Percentiles rank a stretch among this genome's conserved stretches.
Evolutionary conservation across 2,329 filamentous ascomycete species (phyloP).

Genomic region (Ceratocystis albifundus): DNA sequence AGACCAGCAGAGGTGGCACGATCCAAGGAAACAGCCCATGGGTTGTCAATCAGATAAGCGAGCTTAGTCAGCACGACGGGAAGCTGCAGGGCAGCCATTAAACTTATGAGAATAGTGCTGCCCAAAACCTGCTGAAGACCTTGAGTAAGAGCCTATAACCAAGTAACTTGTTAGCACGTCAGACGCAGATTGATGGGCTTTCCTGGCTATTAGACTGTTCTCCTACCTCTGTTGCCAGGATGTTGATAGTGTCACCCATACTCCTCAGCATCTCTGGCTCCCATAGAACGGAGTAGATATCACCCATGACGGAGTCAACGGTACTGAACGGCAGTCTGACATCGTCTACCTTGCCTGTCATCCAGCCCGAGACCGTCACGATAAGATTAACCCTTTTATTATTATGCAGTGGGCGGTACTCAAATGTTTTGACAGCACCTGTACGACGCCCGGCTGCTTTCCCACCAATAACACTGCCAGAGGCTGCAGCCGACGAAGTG

Average conservation of each 20-base stretch:
- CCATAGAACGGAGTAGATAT: slow-evolving; percentile 94
- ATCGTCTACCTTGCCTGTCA: slow-evolving; percentile 96
- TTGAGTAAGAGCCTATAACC: slow-evolving; percentile 70
- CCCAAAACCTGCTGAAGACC: slow-evolving; percentile 90
- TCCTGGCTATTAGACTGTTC: slow-evolving; percentile 30
- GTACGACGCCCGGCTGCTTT: slow-evolving; percentile 78
- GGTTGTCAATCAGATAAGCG: slow-evolving; percentile 93
- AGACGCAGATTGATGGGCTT: neutral
- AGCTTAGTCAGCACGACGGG: slow-evolving; percentile 88
- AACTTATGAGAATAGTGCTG: slow-evolving; percentile 70
- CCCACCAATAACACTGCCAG: slow-evolving; percentile 75
- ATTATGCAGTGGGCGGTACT: slow-evolving; percentile 92
- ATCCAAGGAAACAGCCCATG: slow-evolving; percentile 92
- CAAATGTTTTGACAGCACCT: slow-evolving; percentile 88
- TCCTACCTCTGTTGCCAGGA: slow-evolving; percentile 86
- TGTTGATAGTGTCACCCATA: slow-evolving; percentile 98
- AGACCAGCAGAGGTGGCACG: slow-evolving; percentile 79
- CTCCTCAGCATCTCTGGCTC: slow-evolving; percentile 95
- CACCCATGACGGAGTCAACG: slow-evolving; percentile 93
- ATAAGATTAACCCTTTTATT: slow-evolving; percentile 96
- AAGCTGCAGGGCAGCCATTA: slow-evolving; percentile 90
- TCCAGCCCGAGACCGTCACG: slow-evolving; percentile 91
- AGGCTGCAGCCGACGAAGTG: slow-evolving; percentile 75
- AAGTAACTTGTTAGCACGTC: slow-evolving; percentile 6
- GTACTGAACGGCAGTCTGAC: slow-evolving; percentile 92